Evolutionary conservation across 768 basidiomycete species (phyloP), one percentile per base, ranked within the genome.

Genomic region (Panellus pusillus): DNA sequence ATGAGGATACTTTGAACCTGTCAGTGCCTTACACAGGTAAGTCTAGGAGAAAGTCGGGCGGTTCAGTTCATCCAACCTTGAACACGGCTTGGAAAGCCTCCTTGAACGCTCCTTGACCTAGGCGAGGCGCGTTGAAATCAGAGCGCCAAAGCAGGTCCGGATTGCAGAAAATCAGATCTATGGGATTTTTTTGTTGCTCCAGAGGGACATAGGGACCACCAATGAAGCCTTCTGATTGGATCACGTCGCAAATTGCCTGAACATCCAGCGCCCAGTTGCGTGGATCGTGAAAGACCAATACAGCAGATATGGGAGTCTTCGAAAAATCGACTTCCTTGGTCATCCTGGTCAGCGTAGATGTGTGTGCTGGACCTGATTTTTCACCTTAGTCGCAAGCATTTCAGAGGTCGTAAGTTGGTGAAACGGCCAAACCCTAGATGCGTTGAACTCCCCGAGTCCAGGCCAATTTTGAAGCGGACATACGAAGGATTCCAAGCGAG

Each of bases 31-130:
- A 36, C 35, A 28, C 19, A 32, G 43, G 51, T 55, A 28, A 55
- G 54, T 41, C 43, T 54, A 39, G 47, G 41, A n/a, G 39, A 36
- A 44, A 37, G 17, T 24, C 14, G 18, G 3, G 37, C 17, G 36
- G 35, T 39, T 15, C 15, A 35, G 38, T 20, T 28, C n/a, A 36
- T 50, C 56, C 14, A 50, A 78, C 84, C 75, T 80, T 81, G 66
- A 76, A 82, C 42, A 86, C 86, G 7, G 85, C 83, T 63, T 93
- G 89, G 55, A 96, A 88, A 14, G 90, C 87, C 57, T 80, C 78
- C 63, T 84, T 84, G 71, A 98, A 94, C 1, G 86, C 93, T 15
- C 97, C 97, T 72, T 96, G 93, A 1, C 96, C 97, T 29, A 94
- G 75, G 44, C 97, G 75, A 7, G 91, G 82, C 32, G 79, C 74